Evolutionary conservation across 805 yeast genomes (phyloP), one percentile per base, ranked within the genome.

Genomic region (Ogataea angusta): DNA sequence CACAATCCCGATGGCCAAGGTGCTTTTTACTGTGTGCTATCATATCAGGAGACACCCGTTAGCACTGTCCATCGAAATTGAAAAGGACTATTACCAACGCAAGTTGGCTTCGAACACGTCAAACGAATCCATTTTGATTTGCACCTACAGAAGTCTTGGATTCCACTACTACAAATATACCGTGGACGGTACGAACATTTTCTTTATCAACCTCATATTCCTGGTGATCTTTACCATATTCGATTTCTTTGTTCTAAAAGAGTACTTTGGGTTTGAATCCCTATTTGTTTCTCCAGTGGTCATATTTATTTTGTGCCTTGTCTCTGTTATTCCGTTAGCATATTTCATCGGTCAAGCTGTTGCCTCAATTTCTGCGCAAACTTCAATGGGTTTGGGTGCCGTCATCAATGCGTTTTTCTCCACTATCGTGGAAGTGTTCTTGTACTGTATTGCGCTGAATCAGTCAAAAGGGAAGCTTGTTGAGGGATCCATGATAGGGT

Each of bases 301-400:
- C 16, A 74, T 88, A 31, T 93, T 93, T 55, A 69, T 78, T 32
- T 65, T 88, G 13, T 85, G 96, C 60, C 66, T 93, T 43, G 70
- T 85, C 35, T 85, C 96, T 1, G 87, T 93, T 43, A 76, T 93
- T 26, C 99, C 99, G 6, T 69, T 93, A 50, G 98, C 99, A 0
- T 91, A 93, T 59, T 93, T 89, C 64, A 90, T 93, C 53, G 99
- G 99, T 3, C 98, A 91, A 63, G 98, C 98, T 5, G 99, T 93
- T n/a, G 99, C 99, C 0, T 90, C 98, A 2, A 93, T 93, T 44
- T 85, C 96, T 6, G 98, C 99, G 0, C 99, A 93, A 66, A 87
- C 97, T 0, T 90, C 97, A 0, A 93, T 93, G 99, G 97, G 98
- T 21, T 80, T 93, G 45, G 98, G 98, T 68, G 99, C 99, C 1